Evolutionary conservation across 2,329 filamentous ascomycete genomes (phyloP).

Genomic region (Chalaropsis thielavioides): DNA sequence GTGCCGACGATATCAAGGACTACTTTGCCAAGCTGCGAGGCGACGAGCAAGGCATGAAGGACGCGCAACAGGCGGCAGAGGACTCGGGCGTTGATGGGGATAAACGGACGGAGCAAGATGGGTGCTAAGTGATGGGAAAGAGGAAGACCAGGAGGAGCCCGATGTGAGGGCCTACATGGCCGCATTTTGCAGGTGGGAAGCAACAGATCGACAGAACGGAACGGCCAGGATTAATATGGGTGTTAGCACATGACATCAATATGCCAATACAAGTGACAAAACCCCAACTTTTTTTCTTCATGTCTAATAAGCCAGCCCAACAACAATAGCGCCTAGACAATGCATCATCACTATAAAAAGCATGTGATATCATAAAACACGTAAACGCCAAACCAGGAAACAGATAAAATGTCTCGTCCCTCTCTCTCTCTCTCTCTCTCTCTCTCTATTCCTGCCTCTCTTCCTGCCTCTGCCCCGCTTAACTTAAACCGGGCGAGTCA

Average conservation of each 20-base stretch:
- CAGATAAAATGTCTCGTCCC: not conserved
- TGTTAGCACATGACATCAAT: not conserved
- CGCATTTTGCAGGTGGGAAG: not conserved
- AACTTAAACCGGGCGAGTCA: not conserved
- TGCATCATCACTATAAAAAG: not conserved
- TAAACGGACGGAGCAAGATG: conserved; percentile 34
- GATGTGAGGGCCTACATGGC: not conserved
- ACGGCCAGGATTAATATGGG: not conserved
- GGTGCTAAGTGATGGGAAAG: conserved; percentile 30
- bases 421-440: not conserved
- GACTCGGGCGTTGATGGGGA: conserved; percentile 24
- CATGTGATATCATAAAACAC: conserved; percentile 7
- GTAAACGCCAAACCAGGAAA: not conserved
- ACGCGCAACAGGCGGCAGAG: conserved; percentile 41
- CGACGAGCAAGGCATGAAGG: conserved; percentile 59
- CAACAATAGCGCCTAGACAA: not conserved
- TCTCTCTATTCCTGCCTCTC: not conserved
- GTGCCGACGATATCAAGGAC: conserved; percentile 87
- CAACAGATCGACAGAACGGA: conserved; percentile 2
- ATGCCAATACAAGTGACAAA: not conserved
- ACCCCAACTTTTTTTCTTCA: not conserved
- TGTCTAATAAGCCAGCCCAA: not conserved
- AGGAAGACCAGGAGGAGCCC: not conserved
- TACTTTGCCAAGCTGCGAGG: conserved; percentile 92
- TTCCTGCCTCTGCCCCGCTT: not conserved